A percentile compares a stretch with the other conserved stretches of the same genome.
Conservation (phyloP, 805 yeast genomes). For the Clavispora santaluciae region DNA sequence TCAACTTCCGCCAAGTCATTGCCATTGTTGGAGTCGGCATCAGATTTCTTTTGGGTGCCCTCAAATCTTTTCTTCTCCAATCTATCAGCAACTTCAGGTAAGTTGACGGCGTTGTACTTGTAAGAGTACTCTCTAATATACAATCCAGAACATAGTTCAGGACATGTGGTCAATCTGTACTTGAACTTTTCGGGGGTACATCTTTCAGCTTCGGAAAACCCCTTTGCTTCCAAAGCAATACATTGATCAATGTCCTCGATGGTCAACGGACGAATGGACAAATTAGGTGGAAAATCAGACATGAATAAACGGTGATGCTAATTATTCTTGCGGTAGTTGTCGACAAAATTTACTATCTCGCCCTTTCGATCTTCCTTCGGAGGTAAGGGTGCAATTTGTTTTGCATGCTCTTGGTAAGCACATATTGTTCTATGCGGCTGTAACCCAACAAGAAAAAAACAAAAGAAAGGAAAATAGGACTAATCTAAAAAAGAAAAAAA, state of each 20-base stretch:
- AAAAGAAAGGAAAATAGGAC: not conserved
- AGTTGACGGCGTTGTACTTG: slow-evolving; percentile 38
- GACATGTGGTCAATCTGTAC: slow-evolving; percentile 76
- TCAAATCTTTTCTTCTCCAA: slow-evolving; percentile 24
- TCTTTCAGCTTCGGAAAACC: slow-evolving; percentile 70
- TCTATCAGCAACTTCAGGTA: slow-evolving; percentile 36
- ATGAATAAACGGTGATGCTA: slow-evolving; percentile 12
- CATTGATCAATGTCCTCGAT: slow-evolving; percentile 60
- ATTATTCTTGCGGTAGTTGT: not conserved
- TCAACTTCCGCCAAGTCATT: slow-evolving; percentile 15
- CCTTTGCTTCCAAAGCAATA: slow-evolving; percentile 53
- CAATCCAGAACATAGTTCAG: slow-evolving; percentile 86
- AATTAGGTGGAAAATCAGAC: slow-evolving; percentile 45
- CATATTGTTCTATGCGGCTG: no score
- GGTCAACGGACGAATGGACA: slow-evolving; percentile 28
- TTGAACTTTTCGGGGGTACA: slow-evolving; percentile 55
- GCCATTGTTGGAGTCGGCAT: slow-evolving; percentile 11
- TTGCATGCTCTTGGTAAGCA: no score
- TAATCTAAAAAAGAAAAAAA: no score
- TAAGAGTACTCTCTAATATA: slow-evolving; percentile 66
- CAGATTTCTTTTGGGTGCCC: slow-evolving; percentile 8
- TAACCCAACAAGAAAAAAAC: no score
- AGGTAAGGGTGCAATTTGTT: slow-evolving; percentile 1
- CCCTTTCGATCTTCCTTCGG: not conserved
- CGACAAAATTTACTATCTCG: slow-evolving; percentile 1